These are phyloP conservation scores for Rhynchospora tenuis DNA, from an alignment of 176 grass and related monocot genomes.

Conservation along the genomic window DNA sequence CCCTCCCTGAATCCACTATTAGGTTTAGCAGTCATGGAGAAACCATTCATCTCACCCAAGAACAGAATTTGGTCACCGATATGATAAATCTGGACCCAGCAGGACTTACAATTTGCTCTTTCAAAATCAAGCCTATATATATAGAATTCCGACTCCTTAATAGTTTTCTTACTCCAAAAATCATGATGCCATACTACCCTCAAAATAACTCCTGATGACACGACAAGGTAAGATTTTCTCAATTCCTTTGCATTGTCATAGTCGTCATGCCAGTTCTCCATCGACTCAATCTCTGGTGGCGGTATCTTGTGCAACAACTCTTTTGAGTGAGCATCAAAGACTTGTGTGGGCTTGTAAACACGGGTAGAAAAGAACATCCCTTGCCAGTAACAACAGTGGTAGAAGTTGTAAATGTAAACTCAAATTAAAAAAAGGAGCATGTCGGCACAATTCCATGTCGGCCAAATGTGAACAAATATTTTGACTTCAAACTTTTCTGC, in stretches of 20 bases:
- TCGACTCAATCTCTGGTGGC: neutral
- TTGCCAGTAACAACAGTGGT: neutral
- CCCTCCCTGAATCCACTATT: neutral
- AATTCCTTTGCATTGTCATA: neutral
- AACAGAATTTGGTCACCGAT: conserved; percentile 3
- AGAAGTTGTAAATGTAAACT: too few species aligned
- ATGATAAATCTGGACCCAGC: neutral
- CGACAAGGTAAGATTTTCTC: neutral
- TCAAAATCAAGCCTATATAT: neutral
- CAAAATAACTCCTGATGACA: neutral
- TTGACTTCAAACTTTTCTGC: too few species aligned
- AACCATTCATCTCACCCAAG: neutral
- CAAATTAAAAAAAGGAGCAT: too few species aligned
- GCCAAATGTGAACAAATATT: too few species aligned
- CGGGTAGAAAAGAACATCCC: neutral
- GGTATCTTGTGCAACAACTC: neutral
- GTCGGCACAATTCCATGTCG: too few species aligned
- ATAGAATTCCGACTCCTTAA: neutral
- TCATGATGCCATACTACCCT: neutral
- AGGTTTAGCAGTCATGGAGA: neutral
- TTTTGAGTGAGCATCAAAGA: neutral
- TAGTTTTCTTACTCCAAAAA: neutral
- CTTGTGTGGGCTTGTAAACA: neutral
- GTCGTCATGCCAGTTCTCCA: too few species aligned
- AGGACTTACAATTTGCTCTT: neutral